Percentiles rank a stretch among this genome's conserved stretches.
phyloP scores from a whole-genome alignment of 805 yeast species.

The Candida glaebosa region DNA sequence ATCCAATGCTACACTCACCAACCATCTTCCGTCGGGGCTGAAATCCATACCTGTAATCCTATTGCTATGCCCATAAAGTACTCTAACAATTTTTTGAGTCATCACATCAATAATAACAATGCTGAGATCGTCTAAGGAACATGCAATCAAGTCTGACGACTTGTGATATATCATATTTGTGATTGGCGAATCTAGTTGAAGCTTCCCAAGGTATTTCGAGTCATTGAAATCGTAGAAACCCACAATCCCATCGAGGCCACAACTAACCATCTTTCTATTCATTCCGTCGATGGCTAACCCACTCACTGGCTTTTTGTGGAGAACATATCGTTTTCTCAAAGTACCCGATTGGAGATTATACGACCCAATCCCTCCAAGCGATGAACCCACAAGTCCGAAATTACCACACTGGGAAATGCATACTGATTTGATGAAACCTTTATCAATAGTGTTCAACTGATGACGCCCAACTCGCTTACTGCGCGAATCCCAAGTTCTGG shows the following conservation, averaged over 20 bases:
- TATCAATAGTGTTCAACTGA: constrained; percentile 70
- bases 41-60: constrained; percentile 86
- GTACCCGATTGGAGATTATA: constrained; percentile 92
- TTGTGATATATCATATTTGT: constrained; percentile 75
- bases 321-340: constrained; percentile 61
- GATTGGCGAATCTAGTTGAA: constrained; percentile 72
- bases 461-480: constrained; percentile 77
- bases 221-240: constrained; percentile 83
- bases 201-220: constrained; percentile 61
- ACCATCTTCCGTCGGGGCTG: constrained; percentile 94
- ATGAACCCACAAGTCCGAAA: constrained; percentile 88
- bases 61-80: constrained; percentile 84
- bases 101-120: constrained; percentile 78
- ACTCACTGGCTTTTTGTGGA: constrained; percentile 78
- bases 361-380: constrained; percentile 78
- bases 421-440: constrained; percentile 69
- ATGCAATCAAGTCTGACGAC: constrained; percentile 79
- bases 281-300: constrained; percentile 88
- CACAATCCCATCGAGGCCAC: constrained; percentile 85
- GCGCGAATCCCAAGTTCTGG: constrained; percentile 86
- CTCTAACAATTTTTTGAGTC: constrained; percentile 81
- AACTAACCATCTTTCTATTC: constrained; percentile 82
- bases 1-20: constrained; percentile 79
- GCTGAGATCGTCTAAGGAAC: constrained; percentile 82
- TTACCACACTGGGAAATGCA: constrained; percentile 91